Conservation (phyloP, 441 rosid species). For the Erodium trifolium region DNA sequence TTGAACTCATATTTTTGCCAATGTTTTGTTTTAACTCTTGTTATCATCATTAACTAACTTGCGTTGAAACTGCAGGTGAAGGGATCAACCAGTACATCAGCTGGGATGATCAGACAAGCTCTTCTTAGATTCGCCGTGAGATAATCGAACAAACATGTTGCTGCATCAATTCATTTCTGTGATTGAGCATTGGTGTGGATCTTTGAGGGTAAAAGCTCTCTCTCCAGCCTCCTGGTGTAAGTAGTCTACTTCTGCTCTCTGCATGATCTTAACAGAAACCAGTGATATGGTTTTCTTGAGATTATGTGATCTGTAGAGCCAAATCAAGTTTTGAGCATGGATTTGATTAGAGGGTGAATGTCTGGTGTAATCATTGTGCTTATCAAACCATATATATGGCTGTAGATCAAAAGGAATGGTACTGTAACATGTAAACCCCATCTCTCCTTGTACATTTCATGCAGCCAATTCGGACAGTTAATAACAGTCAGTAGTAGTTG, state of each 20-base stretch:
- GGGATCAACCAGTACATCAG: conserved; percentile 37
- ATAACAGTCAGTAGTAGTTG: too few species aligned
- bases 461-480: too few species aligned
- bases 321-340: conserved; percentile 1
- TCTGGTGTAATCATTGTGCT: neutral
- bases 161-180: too few species aligned
- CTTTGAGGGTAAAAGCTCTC: too few species aligned
- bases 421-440: too few species aligned
- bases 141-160: conserved; percentile 20
- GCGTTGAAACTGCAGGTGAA: conserved; percentile 37
- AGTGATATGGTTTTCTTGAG: neutral
- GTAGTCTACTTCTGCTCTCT: conserved; percentile 13
- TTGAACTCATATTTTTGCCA: neutral
- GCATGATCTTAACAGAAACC: neutral
- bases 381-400: too few species aligned
- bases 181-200: too few species aligned
- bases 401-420: too few species aligned
- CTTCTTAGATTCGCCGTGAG: conserved; percentile 49
- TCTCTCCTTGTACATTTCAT: too few species aligned
- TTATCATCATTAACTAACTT: neutral
- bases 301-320: neutral
- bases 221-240: neutral
- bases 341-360: neutral
- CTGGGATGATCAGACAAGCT: conserved; percentile 43
- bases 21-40: neutral